phyloP scores from a whole-genome alignment of 768 basidiomycete species.

The Leccinum aurantiacum region DNA sequence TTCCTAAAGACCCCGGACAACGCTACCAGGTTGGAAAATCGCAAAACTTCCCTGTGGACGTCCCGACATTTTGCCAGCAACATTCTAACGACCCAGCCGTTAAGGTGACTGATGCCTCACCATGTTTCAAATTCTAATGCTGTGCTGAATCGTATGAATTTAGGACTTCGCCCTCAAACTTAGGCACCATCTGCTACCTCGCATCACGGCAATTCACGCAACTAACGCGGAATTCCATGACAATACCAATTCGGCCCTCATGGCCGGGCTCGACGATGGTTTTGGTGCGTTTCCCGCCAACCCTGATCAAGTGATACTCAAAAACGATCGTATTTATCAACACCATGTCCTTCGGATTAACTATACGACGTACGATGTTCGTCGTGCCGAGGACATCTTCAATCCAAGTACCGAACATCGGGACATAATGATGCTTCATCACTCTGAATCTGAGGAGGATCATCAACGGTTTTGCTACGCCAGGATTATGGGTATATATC shows the following conservation, averaged over 20 bases:
- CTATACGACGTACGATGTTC: background rate
- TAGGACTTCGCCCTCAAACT: background rate
- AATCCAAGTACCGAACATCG: background rate
- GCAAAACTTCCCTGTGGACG: background rate
- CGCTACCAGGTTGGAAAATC: background rate
- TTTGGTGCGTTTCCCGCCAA: background rate
- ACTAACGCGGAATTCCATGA: background rate
- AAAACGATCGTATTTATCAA: background rate
- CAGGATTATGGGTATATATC: background rate
- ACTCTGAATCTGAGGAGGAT: background rate
- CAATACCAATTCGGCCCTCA: background rate
- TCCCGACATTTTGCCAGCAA: background rate
- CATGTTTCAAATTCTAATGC: background rate
- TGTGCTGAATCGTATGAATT: background rate
- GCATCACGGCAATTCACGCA: background rate
- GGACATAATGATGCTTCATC: background rate
- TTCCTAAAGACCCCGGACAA: background rate
- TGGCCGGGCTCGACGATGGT: background rate
- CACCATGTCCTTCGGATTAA: no score
- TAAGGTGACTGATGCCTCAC: background rate
- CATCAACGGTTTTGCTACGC: background rate
- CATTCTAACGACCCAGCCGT: background rate
- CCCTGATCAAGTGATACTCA: background rate
- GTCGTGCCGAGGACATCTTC: background rate
- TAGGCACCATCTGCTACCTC: background rate